Percentiles rank a stretch among this genome's conserved stretches.
These are phyloP conservation scores for Fusarium drepaniforme DNA, from an alignment of 2,329 filamentous ascomycete genomes.

Conservation along the genomic window DNA sequence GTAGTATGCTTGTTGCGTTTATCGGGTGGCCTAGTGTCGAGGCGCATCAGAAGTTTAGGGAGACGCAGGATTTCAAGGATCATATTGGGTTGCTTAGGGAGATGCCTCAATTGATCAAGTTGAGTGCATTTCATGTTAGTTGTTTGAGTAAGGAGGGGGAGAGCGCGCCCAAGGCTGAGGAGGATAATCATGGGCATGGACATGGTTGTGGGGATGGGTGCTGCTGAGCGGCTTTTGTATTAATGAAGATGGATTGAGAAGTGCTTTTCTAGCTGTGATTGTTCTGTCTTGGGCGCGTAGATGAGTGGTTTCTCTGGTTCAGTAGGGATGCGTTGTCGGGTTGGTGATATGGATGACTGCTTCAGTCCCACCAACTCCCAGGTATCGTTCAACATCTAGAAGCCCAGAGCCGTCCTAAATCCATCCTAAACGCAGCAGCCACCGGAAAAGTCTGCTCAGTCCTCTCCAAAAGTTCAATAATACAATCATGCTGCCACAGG, in stretches of 20 bases:
- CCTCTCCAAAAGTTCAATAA: conserved; percentile 32
- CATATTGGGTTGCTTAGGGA: conserved; percentile 43
- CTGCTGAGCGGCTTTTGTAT: not conserved
- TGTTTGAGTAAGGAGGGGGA: conserved; percentile 30
- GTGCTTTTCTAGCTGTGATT: not conserved
- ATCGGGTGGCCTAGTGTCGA: conserved; percentile 55
- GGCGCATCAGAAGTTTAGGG: conserved; percentile 51
- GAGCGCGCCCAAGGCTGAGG: conserved; percentile 13
- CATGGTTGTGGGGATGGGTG: conserved; percentile 30
- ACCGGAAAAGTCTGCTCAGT: conserved; percentile 43
- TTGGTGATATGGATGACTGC: not conserved
- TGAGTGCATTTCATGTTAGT: conserved; percentile 39
- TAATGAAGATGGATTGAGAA: not conserved
- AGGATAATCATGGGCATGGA: conserved; percentile 28
- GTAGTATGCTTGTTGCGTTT: conserved; percentile 41
- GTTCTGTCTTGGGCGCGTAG: not conserved
- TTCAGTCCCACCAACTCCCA: not conserved
- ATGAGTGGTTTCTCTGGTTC: not conserved
- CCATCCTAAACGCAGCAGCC: conserved; percentile 40
- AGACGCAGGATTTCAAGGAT: conserved; percentile 51
- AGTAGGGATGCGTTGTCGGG: not conserved
- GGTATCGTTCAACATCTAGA: not conserved
- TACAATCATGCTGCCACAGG: conserved; percentile 35
- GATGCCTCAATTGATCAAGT: conserved; percentile 38
- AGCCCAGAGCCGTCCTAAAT: conserved; percentile 40